Conservation (phyloP, 2,329 filamentous ascomycete genomes). For the Metarhizium sp. region DNA sequence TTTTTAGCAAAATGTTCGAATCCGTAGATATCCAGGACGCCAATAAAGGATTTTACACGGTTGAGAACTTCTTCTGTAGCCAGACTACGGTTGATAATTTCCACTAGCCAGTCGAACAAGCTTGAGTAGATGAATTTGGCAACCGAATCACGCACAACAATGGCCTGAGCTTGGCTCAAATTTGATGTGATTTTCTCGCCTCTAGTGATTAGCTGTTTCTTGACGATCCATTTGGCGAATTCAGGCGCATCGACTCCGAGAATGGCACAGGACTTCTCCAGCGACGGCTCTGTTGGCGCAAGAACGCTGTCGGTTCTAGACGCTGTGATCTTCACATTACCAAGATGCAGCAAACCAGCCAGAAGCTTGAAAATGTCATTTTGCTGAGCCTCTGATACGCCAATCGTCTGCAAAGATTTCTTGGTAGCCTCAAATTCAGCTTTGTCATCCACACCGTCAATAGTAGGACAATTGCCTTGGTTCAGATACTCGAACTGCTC, state of each 20-base stretch:
- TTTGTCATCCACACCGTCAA: constrained; percentile 92
- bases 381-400: constrained; percentile 67
- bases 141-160: constrained; percentile 92
- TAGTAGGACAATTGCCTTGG: constrained; percentile 82
- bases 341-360: constrained; percentile 84
- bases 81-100: constrained; percentile 84
- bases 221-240: constrained; percentile 97
- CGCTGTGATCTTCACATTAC: constrained; percentile 92
- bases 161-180: constrained; percentile 83
- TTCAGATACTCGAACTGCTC: constrained; percentile 96
- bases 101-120: constrained; percentile 98
- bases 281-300: constrained; percentile 67
- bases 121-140: constrained; percentile 99
- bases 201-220: constrained; percentile 94
- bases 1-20: constrained; percentile 99
- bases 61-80: constrained; percentile 80
- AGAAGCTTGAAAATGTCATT: constrained; percentile 81
- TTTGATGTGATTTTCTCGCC: constrained; percentile 98
- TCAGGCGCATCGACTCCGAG: constrained; percentile 78
- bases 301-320: constrained; percentile 83
- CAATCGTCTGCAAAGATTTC: constrained; percentile 79
- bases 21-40: constrained; percentile 97
- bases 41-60: constrained; percentile 83
- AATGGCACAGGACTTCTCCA: constrained; percentile 73
- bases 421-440: constrained; percentile 86